Evolutionary conservation across 2,329 filamentous ascomycete species (phyloP), one percentile per base, ranked within the genome.

Genomic region (Tricladium varicosporioides): DNA sequence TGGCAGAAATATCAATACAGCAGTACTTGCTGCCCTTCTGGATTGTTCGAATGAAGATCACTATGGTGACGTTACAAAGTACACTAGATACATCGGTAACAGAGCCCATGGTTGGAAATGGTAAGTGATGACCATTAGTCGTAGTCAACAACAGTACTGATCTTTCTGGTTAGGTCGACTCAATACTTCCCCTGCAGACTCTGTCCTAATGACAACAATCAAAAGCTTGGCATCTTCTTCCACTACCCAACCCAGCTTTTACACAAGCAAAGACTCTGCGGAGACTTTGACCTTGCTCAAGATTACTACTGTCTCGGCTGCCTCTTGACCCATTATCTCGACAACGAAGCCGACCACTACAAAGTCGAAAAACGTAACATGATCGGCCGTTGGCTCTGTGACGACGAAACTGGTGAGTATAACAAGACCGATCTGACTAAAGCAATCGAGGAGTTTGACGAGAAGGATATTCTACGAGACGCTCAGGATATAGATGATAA

Each of bases 301-400:
- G 5, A 44, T 0, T 22, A 19, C 1, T 67, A 66, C 43, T 58
- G 56, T 33, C 27, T 61, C 2, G 66, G 63, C 1, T 70, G 68
- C 48, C 52, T 51, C 13, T 44, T 70, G 1, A 52, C 13, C 3
- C 2, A 44, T 1, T n/a, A 47, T 8, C 53, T 67, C 3, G 31
- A 59, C 0, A 22, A 8, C 13, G 68, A 70, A 53, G 32, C 15
- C 1, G 68, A 70, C 22, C 68, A 70, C 15, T 67, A 61, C 46
- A 70, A 70, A 48, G 0, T 2, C 0, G 1, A 45, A 0, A 69
- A 69, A 33, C 59, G 63, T 5, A 19, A 16, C 5, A 57, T 67
- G 5, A 62, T 68, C 16, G 33, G 55, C 5, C 8, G 36, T 2
- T 68, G 65, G 66, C 53, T 65, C 0, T n/a, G 53, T 22, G 48